Conservation (phyloP, 2,329 filamentous ascomycete genomes). For the Gremmenia infestans region DNA sequence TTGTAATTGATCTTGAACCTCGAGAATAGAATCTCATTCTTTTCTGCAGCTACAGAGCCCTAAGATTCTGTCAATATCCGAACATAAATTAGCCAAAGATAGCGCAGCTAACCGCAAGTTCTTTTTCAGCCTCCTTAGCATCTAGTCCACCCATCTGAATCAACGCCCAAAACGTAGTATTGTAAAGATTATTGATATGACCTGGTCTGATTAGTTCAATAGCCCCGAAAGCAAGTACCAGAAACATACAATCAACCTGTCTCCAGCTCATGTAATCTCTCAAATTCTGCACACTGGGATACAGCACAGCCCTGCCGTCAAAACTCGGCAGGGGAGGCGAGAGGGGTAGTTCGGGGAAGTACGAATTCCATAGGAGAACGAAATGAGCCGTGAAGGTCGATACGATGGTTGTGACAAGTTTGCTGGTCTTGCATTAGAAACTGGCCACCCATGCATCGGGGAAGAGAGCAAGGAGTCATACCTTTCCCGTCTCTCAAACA, state of each 20-base stretch:
- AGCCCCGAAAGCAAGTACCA: background rate
- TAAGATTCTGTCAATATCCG: slow-evolving; percentile 33
- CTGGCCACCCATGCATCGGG: background rate
- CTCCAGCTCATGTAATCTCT: slow-evolving; percentile 96
- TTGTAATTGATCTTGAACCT: slow-evolving; percentile 95
- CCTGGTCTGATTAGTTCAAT: slow-evolving; percentile 42
- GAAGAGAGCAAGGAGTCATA: slow-evolving; percentile 36
- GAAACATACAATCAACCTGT: slow-evolving; percentile 82
- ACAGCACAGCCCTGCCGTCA: slow-evolving; percentile 85
- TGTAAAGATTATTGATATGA: slow-evolving; percentile 98
- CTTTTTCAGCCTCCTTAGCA: slow-evolving; percentile 73
- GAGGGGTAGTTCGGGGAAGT: slow-evolving; percentile 68
- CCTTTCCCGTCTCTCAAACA: slow-evolving; percentile 84
- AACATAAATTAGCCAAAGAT: background rate
- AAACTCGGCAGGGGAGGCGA: slow-evolving; percentile 79
- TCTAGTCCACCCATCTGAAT: slow-evolving; percentile 73
- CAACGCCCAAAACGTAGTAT: slow-evolving; percentile 92
- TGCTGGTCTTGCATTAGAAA: slow-evolving; percentile 48
- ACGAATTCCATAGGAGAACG: slow-evolving; percentile 70
- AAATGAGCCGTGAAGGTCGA: slow-evolving; percentile 94
- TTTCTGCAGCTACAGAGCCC: slow-evolving; percentile 81
- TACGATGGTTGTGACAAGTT: slow-evolving; percentile 84
- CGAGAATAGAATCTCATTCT: slow-evolving; percentile 93
- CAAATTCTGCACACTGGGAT: slow-evolving; percentile 76
- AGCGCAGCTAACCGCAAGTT: slow-evolving; percentile 57